A percentile compares a stretch with the other conserved stretches of the same genome.
These are phyloP conservation scores for Wickerhamiella galacta DNA, from an alignment of 805 yeast species.

Conservation along the genomic window DNA sequence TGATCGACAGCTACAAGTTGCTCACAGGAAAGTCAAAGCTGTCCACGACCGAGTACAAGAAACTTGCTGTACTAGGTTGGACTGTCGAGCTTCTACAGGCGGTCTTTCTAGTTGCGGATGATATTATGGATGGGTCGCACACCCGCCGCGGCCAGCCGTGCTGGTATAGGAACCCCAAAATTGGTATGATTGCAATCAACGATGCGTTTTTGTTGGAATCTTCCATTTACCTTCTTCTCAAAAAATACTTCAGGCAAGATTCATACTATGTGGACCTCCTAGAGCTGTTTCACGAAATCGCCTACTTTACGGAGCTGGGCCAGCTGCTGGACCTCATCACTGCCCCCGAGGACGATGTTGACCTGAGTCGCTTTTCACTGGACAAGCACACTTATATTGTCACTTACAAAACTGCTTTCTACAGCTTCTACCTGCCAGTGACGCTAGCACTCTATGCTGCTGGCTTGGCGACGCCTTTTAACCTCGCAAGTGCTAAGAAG, in stretches of 20 bases:
- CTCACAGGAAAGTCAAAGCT: slow-evolving; percentile 54
- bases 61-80: slow-evolving; percentile 88
- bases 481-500: slow-evolving; percentile 74
- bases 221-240: slow-evolving; percentile 74
- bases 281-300: slow-evolving; percentile 91
- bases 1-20: slow-evolving; percentile 77
- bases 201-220: slow-evolving; percentile 96
- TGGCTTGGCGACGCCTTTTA: slow-evolving; percentile 52
- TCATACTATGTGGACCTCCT: slow-evolving; percentile 73
- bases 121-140: slow-evolving; percentile 92
- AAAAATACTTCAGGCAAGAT: slow-evolving; percentile 73
- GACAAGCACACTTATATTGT: slow-evolving; percentile 90
- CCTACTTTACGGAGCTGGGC: slow-evolving; percentile 95
- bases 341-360: slow-evolving; percentile 92
- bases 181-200: slow-evolving; percentile 87
- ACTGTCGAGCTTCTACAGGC: slow-evolving; percentile 88
- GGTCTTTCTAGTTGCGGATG: slow-evolving; percentile 92
- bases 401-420: slow-evolving; percentile 91
- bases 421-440: slow-evolving; percentile 93
- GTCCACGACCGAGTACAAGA: slow-evolving; percentile 52
- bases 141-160: slow-evolving; percentile 98
- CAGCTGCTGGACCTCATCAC: slow-evolving; percentile 90
- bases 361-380: slow-evolving; percentile 69
- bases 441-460: slow-evolving; percentile 91
- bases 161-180: slow-evolving; percentile 72